Evolutionary conservation across 2,329 filamentous ascomycete genomes (phyloP).

Genomic region (Cladophialophora psammophila): DNA sequence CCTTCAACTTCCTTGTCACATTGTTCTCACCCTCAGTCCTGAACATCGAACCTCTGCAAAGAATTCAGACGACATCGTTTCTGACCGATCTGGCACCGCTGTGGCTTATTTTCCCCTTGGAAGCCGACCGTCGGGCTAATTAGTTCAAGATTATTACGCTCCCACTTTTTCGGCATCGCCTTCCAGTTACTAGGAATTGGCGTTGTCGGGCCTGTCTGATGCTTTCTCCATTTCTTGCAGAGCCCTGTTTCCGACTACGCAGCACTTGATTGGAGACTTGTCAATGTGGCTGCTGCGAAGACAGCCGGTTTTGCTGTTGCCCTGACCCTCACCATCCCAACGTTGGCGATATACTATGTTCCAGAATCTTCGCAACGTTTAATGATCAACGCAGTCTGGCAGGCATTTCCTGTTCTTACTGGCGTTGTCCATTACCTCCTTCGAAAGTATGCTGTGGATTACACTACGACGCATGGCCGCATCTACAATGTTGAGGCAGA

Average conservation of each 20-base stretch:
- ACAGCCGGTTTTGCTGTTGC: slow-evolving; percentile 10
- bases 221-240: slow-evolving; percentile 48
- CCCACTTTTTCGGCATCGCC: slow-evolving; percentile 39
- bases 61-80: slow-evolving; percentile 41
- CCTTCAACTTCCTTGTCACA: slow-evolving; percentile 15
- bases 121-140: slow-evolving; percentile 43
- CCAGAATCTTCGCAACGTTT: slow-evolving; percentile 36
- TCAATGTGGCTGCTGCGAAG: slow-evolving; percentile 36
- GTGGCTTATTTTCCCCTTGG: slow-evolving; percentile 44
- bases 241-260: slow-evolving; percentile 46
- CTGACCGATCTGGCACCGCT: slow-evolving; percentile 42
- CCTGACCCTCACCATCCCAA: slow-evolving; percentile 40
- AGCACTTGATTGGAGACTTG: slow-evolving; percentile 46
- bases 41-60: slow-evolving; percentile 14
- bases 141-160: slow-evolving; percentile 39
- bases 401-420: slow-evolving; percentile 34
- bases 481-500: slow-evolving; percentile 20
- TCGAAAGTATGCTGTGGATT: slow-evolving; percentile 6
- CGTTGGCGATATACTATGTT: slow-evolving; percentile 38
- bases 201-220: slow-evolving; percentile 47
- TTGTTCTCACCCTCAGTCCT: slow-evolving; percentile 19
- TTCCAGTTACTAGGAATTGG: slow-evolving; percentile 45
- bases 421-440: slow-evolving; percentile 24
- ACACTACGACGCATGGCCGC: slow-evolving; percentile 23
- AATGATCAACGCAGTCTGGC: slow-evolving; percentile 38